Percentiles rank a stretch among this genome's conserved stretches.
These are phyloP conservation scores for Waitea zeae DNA, from an alignment of 1,284 basidiomycete species.

Conservation along the genomic window DNA sequence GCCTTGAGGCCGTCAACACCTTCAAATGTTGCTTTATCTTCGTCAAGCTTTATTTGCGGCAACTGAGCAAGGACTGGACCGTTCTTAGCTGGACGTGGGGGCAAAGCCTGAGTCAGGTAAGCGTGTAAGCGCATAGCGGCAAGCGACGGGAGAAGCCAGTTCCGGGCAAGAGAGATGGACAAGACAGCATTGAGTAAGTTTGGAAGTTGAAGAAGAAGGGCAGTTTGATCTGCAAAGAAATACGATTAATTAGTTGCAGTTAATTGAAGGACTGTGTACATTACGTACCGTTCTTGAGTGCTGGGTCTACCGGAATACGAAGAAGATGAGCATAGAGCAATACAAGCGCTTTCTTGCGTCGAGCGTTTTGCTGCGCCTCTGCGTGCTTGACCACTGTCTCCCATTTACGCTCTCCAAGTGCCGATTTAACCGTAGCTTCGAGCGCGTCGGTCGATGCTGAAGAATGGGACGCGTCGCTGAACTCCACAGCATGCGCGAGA, in stretches of 20 bases:
- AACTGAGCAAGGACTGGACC: slow-evolving; percentile 47
- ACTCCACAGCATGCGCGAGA: slow-evolving; percentile 60
- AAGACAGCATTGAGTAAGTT: slow-evolving; percentile 70
- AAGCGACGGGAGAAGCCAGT: slow-evolving; percentile 79
- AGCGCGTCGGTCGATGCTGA: slow-evolving; percentile 34
- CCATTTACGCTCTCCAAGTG: slow-evolving; percentile 38
- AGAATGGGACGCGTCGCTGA: slow-evolving; percentile 20
- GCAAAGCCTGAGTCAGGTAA: slow-evolving; percentile 73
- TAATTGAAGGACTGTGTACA: neutral
- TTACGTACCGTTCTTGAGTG: slow-evolving; percentile 43
- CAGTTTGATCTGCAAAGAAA: slow-evolving; percentile 36
- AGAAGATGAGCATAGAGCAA: slow-evolving; percentile 82
- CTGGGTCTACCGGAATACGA: slow-evolving; percentile 44
- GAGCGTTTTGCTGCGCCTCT: slow-evolving; percentile 17
- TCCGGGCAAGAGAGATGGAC: slow-evolving; percentile 74
- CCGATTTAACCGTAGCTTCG: slow-evolving; percentile 34
- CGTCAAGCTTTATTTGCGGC: slow-evolving; percentile 45
- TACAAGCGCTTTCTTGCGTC: slow-evolving; percentile 35
- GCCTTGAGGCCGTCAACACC: slow-evolving; percentile 26
- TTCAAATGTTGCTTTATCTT: slow-evolving; percentile 14
- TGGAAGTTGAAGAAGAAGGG: slow-evolving; percentile 54
- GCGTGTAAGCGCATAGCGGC: slow-evolving; percentile 73
- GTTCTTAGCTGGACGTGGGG: slow-evolving; percentile 23
- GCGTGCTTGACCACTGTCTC: slow-evolving; percentile 22
- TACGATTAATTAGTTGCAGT: slow-evolving; percentile 2